Evolutionary conservation across 2,329 filamentous ascomycete genomes (phyloP), one percentile per base, ranked within the genome.

Genomic region (Fusarium napiforme): DNA sequence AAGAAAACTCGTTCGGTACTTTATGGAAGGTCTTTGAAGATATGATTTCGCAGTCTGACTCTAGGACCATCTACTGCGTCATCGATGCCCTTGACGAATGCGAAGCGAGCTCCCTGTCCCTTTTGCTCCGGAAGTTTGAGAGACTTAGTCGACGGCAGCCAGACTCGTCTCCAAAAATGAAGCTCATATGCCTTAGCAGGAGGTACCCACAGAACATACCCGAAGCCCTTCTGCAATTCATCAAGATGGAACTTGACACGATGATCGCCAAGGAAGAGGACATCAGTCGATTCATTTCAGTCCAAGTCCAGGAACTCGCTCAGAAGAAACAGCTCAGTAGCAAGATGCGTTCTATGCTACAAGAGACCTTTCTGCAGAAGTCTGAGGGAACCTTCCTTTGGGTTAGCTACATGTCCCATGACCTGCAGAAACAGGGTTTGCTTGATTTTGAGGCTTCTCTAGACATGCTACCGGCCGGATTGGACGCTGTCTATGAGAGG

Each of bases 31-130:
- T 59, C 0, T 74, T 71, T 6, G 28, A 59, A 5, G 16, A 39
- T 0, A 43, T 50, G 37, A 7, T 72, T 8, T 1, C 12, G 0
- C 5, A 14, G 0, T n/a, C 67, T 0, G 3, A 21, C 0, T 30
- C n/a, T 1, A 5, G 1, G 2, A 34, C 11, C 0, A 23, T 70
- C 2, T 71, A 71, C 28, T 71, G 71, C 1, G 9, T 73, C 0
- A 16, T 73, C 0, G 68, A 71, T 30, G 71, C 23, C 0, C 40
- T 62, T 0, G 72, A 74, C 9, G 71, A 74, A 37, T 71, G 70
- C 16, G 49, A 69, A 10, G 43, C 60, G 1, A 45, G 2, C 0
- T 68, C 67, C 0, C 14, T 74, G 1, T 10, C n/a, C 0, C n/a
- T 30, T 1, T 14, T 74, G 14, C 32, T 71, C 1, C 7, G 34